Conservation (phyloP, 169 alveolate species). For the Plasmodium chabaudi region DNA sequence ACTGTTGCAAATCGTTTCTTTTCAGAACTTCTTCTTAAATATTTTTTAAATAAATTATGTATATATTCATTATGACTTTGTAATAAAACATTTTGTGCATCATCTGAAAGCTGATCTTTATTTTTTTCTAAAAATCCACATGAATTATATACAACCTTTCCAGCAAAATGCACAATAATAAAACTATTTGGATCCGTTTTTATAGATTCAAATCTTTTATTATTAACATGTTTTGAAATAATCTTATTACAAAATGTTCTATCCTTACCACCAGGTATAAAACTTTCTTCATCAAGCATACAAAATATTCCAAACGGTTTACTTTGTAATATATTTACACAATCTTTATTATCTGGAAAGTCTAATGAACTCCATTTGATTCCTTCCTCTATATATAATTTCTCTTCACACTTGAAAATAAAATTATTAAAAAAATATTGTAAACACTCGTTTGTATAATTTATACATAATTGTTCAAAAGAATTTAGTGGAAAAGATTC, state of each 20-base stretch:
- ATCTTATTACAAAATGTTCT: constrained; percentile 87
- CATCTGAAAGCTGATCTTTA: constrained; percentile 93
- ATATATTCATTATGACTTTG: constrained; percentile 72
- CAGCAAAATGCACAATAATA: constrained; percentile 96
- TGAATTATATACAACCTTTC: constrained; percentile 94
- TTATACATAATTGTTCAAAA: constrained; percentile 97
- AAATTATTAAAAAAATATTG: constrained; percentile 95
- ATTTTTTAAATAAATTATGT: constrained; percentile 19
- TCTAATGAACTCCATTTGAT: constrained; percentile 95
- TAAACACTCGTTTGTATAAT: constrained; percentile 97
- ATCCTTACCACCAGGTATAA: constrained; percentile 93
- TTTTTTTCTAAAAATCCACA: constrained; percentile 96
- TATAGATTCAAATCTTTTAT: constrained; percentile 86
- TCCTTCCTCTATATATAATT: constrained; percentile 93
- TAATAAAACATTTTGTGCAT: constrained; percentile 79
- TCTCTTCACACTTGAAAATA: constrained; percentile 96
- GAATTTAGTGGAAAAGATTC: constrained; percentile 96
- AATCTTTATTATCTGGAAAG: constrained; percentile 96
- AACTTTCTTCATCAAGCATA: constrained; percentile 95
- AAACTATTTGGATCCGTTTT: constrained; percentile 88
- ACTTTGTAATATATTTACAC: constrained; percentile 95
- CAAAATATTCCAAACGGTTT: constrained; percentile 90
- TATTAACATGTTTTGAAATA: constrained; percentile 79
- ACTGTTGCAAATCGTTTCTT: constrained; percentile 86
- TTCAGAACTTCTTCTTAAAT: constrained; percentile 42